A percentile compares a stretch with the other conserved stretches of the same genome.
These are phyloP conservation scores for Phyllosticta citrichinensis DNA, from an alignment of 2,329 filamentous ascomycete genomes.

Conservation along the genomic window DNA sequence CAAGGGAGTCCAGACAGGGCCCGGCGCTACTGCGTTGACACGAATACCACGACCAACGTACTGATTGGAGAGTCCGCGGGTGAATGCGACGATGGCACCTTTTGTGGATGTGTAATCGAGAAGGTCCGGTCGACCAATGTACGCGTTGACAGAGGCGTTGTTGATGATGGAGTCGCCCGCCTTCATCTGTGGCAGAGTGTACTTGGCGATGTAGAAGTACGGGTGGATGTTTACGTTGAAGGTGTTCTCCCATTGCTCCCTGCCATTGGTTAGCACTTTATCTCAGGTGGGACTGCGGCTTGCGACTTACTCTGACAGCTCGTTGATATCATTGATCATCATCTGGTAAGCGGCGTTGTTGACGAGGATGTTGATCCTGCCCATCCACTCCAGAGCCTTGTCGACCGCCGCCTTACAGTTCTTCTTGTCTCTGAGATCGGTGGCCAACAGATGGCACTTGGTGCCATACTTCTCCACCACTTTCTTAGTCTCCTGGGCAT, in stretches of 20 bases:
- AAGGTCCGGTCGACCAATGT: slow-evolving; percentile 68
- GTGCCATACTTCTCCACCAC: slow-evolving; percentile 56
- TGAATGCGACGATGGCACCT: slow-evolving; percentile 71
- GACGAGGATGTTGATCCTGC: slow-evolving; percentile 61
- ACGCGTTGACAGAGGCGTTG: slow-evolving; percentile 75
- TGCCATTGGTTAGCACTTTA: slow-evolving; percentile 21
- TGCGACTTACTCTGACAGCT: slow-evolving; percentile 53
- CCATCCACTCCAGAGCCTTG: slow-evolving; percentile 54
- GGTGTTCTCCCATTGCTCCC: slow-evolving; percentile 68
- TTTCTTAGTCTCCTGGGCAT: slow-evolving; percentile 65
- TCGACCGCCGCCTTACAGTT: slow-evolving; percentile 64
- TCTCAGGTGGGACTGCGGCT: neutral
- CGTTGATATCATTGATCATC: slow-evolving; percentile 60
- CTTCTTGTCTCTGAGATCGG: slow-evolving; percentile 54
- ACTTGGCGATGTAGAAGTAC: slow-evolving; percentile 73
- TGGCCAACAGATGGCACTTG: slow-evolving; percentile 53
- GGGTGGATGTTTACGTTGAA: slow-evolving; percentile 79
- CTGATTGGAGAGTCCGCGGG: slow-evolving; percentile 66
- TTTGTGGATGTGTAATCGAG: slow-evolving; percentile 76
- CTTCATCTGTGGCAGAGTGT: slow-evolving; percentile 64
- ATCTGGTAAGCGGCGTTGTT: slow-evolving; percentile 70
- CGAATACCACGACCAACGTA: slow-evolving; percentile 61
- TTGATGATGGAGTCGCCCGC: slow-evolving; percentile 72
- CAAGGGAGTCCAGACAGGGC: slow-evolving; percentile 36
- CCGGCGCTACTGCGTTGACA: slow-evolving; percentile 67